Conservation (phyloP, 305 asterid species). For the Coffea humblotiana region DNA sequence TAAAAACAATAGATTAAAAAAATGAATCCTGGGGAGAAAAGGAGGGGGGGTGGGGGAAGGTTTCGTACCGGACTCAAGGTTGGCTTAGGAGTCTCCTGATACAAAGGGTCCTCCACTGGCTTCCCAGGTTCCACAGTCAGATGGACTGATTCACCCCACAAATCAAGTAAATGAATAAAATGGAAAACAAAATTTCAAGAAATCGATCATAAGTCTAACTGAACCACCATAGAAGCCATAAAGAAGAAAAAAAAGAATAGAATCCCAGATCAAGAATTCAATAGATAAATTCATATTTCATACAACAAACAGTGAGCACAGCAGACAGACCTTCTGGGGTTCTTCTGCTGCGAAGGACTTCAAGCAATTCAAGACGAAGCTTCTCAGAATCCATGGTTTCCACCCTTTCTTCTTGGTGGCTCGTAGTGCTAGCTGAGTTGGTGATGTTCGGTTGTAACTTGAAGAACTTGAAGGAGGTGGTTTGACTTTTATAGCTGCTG, state of each 20-base stretch:
- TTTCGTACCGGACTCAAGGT: constrained; percentile 26
- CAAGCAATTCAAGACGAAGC: constrained; percentile 64
- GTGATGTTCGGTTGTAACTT: neutral
- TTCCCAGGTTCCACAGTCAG: constrained; percentile 57
- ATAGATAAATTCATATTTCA: neutral
- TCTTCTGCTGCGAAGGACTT: constrained; percentile 64
- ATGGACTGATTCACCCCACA: constrained; percentile 21
- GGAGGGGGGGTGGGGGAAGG: too few relatives aligned
- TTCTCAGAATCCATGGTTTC: constrained; percentile 35
- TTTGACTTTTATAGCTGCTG: neutral
- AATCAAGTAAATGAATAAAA: constrained; percentile 30
- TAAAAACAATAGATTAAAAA: too few relatives aligned
- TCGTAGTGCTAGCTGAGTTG: constrained; percentile 4
- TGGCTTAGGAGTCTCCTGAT: constrained; percentile 72
- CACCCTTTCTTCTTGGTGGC: constrained; percentile 37
- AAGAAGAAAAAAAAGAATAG: neutral
- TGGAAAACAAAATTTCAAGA: neutral
- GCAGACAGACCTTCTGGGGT: constrained; percentile 47
- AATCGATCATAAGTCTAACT: neutral
- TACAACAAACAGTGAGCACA: neutral
- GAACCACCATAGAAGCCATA: neutral
- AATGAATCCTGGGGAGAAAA: too few relatives aligned
- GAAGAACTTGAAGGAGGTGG: constrained; percentile 5
- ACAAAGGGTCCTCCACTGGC: constrained; percentile 70
- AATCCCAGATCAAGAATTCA: neutral